phyloP scores from a whole-genome alignment of 192 early-diverging fungal species.

The Glomus cerebriforme region DNA sequence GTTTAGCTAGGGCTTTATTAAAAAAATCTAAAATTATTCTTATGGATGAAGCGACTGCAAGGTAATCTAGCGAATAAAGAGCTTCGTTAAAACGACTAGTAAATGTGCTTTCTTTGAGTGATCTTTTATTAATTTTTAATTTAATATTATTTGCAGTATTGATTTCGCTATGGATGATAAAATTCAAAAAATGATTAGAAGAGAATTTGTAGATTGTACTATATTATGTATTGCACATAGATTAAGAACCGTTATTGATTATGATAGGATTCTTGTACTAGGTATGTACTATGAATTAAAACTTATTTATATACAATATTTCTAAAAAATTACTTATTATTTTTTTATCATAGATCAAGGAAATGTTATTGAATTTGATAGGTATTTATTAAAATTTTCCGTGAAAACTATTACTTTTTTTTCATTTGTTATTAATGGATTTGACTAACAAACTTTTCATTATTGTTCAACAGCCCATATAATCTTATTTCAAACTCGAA shows the following conservation, averaged over 20 bases:
- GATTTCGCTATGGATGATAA: conserved; percentile 82
- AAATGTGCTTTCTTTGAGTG: too few relatives aligned
- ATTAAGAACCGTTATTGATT: conserved; percentile 80
- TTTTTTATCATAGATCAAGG: conserved; percentile 60
- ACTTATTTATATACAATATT: neutral
- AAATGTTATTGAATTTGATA: conserved; percentile 74
- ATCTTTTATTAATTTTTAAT: conserved; percentile 9
- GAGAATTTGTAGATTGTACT: conserved; percentile 75
- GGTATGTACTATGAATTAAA: neutral
- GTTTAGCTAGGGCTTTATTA: conserved; percentile 78
- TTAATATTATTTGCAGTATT: conserved; percentile 62
- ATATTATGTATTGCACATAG: conserved; percentile 92
- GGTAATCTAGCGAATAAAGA: neutral
- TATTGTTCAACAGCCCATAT: conserved; percentile 51
- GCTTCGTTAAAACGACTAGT: too few relatives aligned
- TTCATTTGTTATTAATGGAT: neutral
- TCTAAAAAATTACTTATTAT: neutral
- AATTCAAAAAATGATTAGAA: conserved; percentile 86
- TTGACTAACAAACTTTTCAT: neutral
- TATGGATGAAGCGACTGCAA: conserved; percentile 53
- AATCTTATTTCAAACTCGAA: conserved; percentile 64
- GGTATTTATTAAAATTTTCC: conserved; percentile 26
- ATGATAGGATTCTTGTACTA: conserved; percentile 78
- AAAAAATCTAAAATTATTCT: conserved; percentile 60
- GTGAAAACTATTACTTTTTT: neutral